A percentile compares a stretch with the other conserved stretches of the same genome.
Evolutionary conservation across 345 rosid genomes (phyloP).

Genomic region (Acer campestre): DNA sequence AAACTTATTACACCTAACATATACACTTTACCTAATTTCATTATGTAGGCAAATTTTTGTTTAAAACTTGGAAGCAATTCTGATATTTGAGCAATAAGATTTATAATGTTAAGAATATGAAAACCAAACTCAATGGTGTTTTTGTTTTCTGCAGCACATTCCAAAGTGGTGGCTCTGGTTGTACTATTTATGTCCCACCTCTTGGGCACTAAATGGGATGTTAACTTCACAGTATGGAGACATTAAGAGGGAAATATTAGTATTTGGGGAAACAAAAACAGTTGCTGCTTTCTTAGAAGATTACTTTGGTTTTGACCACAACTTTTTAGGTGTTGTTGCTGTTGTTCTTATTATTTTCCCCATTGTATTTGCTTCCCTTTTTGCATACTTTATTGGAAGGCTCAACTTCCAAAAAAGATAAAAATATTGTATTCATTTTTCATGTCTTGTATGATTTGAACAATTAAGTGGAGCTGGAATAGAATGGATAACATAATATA

Average conservation of each 20-base stretch:
- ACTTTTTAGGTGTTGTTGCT: conserved; percentile 28
- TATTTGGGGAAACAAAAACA: background rate
- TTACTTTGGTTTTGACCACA: conserved; percentile 32
- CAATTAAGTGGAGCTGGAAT: background rate
- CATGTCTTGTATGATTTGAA: too few relatives aligned
- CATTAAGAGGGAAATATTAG: background rate
- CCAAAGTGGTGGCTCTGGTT: conserved; percentile 45
- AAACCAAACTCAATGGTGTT: background rate
- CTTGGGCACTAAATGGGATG: conserved; percentile 38
- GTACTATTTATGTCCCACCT: conserved; percentile 31
- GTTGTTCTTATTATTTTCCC: conserved; percentile 26
- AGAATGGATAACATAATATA: background rate
- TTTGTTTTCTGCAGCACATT: conserved; percentile 24
- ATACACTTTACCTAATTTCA: background rate
- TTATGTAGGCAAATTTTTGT: background rate
- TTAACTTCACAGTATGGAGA: conserved; percentile 33
- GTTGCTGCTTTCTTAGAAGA: conserved; percentile 26
- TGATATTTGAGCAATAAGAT: background rate
- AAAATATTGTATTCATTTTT: background rate
- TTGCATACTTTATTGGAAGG: conserved; percentile 22
- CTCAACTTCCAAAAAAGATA: conserved; percentile 33
- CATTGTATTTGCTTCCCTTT: conserved; percentile 26
- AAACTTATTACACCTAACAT: background rate
- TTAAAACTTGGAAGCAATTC: background rate
- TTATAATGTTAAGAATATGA: background rate